Percentiles rank a stretch among this genome's conserved stretches.
phyloP scores from a whole-genome alignment of 768 basidiomycete genomes.

The Hirschioporus abietinus region DNA sequence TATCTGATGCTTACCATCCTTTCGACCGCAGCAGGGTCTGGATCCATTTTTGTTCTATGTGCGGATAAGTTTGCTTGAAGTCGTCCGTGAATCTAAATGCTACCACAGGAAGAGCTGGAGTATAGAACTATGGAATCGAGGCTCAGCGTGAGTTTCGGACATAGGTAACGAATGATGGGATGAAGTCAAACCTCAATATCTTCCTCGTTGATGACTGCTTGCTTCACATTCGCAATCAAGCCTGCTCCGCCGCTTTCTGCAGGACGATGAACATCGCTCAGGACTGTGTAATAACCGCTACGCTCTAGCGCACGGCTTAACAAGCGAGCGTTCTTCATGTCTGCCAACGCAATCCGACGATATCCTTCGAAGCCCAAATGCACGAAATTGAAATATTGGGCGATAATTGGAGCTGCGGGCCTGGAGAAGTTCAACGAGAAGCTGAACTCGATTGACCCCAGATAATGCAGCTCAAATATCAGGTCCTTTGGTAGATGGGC shows the following conservation, averaged over 20 bases:
- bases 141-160: conserved; percentile 22
- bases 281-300: conserved; percentile 44
- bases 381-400: conserved; percentile 59
- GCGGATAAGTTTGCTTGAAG: conserved; percentile 47
- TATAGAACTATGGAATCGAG: conserved; percentile 31
- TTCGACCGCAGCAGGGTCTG: conserved; percentile 43
- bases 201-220: conserved; percentile 38
- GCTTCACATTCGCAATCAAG: conserved; percentile 25
- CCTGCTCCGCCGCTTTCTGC: conserved; percentile 18
- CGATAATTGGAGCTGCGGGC: conserved; percentile 55
- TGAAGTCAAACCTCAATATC: conserved; percentile 47
- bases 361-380: conserved; percentile 56
- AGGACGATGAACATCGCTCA: conserved; percentile 51
- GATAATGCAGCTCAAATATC: conserved; percentile 57
- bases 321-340: conserved; percentile 59
- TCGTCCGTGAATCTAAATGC: conserved; percentile 50
- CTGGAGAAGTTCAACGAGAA: conserved; percentile 62
- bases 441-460: conserved; percentile 64
- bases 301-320: conserved; percentile 57
- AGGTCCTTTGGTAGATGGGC: conserved; percentile 60
- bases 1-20: conserved; percentile 31
- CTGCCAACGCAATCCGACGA: conserved; percentile 39
- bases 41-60: conserved; percentile 54
- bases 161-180: not conserved
- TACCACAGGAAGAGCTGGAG: conserved; percentile 48